Base-by-base conservation (phyloP, 441 rosid species). In the Flueggea neowawraea region DNA sequence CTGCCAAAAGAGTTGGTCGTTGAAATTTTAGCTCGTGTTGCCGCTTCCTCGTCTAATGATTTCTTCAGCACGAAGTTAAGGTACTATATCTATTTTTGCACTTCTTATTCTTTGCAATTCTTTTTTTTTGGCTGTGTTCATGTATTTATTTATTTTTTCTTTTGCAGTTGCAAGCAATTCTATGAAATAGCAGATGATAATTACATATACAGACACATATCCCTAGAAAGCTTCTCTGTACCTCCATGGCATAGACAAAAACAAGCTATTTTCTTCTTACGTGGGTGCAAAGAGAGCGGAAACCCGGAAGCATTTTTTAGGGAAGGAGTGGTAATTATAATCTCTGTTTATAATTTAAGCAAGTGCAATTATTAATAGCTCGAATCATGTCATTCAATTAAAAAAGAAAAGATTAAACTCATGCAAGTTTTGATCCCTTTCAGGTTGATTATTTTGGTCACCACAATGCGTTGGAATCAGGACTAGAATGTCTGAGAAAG, bases 11-110 rank as follows among this genome's bases (percentile, higher is more conserved):
- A 51, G 15, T 51, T 51, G 54, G 17, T 51, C 17, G 15, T 51
- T 0, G 75, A 72, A 49, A 54, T 75, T 59, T 63, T 78, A 0
- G 64, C 76, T 15, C 16, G 15, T 0, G 60, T 59, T 0, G 83
- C 71, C 4, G 62, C 79, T 0, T 3, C 41, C 36, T 76, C 77
- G 0, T 33, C 75, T 1, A n/a, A 56, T 0, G 65, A 66, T 7
- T 31, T 76, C 31, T 4, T 16, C 51, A 63, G 50, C 10, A 63
- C 64, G 7, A 65, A 71, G 57, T 2, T 28, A 32, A 53, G 72
- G 54, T 51, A 51, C 15, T 2, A 16, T 6, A 43, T 43, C 2
- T 22, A 22, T 22, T 22, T 22, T 22, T 22, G 28, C 28, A 22
- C 2, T 22, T 22, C 28, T 8, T 48, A 48, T 11, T 48, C 12